Conservation (phyloP, 2,329 filamentous ascomycete genomes). For the Harringtonia aguacate region DNA sequence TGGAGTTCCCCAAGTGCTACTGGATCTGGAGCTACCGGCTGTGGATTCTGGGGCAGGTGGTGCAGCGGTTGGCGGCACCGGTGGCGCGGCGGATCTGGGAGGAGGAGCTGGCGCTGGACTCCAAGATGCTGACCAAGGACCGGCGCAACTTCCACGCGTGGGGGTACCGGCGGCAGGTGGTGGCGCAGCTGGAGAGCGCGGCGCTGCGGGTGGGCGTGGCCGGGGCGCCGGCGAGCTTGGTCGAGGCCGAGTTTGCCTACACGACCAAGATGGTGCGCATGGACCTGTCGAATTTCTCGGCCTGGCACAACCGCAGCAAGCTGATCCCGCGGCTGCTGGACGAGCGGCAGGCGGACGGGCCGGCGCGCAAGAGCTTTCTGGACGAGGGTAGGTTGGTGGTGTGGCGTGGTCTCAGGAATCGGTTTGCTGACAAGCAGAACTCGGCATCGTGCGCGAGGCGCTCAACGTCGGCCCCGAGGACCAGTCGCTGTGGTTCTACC, state of each 20-base stretch:
- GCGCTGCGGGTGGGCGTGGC: slow-evolving; percentile 22
- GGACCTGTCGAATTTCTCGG: slow-evolving; percentile 93
- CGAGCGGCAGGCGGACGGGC: slow-evolving; percentile 55
- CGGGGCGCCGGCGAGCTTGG: slow-evolving; percentile 46
- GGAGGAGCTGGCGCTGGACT: slow-evolving; percentile 69
- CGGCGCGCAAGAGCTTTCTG: slow-evolving; percentile 56
- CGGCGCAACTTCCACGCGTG: slow-evolving; percentile 93
- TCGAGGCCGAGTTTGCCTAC: slow-evolving; percentile 75
- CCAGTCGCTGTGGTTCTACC: slow-evolving; percentile 95
- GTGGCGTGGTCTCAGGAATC: background rate
- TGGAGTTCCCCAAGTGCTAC: slow-evolving; percentile 91
- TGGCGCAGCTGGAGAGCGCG: slow-evolving; percentile 59
- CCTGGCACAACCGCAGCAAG: slow-evolving; percentile 86
- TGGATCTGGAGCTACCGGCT: slow-evolving; percentile 97
- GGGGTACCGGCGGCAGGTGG: slow-evolving; percentile 76
- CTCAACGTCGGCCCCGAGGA: slow-evolving; percentile 87
- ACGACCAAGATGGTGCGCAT: slow-evolving; percentile 76
- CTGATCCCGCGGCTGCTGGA: slow-evolving; percentile 67
- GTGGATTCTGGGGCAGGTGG: slow-evolving; percentile 71
- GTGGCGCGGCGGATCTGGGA: slow-evolving; percentile 63
- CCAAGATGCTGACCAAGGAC: slow-evolving; percentile 82
- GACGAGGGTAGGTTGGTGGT: slow-evolving; percentile 45
- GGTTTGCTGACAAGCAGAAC: slow-evolving; percentile 36
- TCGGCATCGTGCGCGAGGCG: slow-evolving; percentile 63
- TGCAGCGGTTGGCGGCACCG: slow-evolving; percentile 44